Conservation (phyloP, 208 protist species). For the Crithidia thermophila region DNA sequence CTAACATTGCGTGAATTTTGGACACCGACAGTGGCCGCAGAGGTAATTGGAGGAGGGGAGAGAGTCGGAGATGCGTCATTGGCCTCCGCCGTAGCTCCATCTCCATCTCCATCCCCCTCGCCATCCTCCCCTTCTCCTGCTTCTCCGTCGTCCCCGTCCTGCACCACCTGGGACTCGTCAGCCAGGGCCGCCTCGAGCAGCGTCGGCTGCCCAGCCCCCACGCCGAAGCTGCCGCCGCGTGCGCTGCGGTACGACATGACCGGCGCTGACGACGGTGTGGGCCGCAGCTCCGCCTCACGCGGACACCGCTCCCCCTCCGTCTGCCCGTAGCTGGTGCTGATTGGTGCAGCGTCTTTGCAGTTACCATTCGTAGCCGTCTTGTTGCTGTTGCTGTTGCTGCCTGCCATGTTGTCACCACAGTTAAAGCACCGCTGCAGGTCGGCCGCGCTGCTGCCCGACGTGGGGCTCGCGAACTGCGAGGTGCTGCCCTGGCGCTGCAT, state of each 20-base stretch:
- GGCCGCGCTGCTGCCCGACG: background rate
- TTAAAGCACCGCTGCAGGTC: background rate
- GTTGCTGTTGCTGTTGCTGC: slow-evolving; percentile 3
- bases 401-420: background rate
- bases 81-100: no score
- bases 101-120: background rate
- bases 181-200: slow-evolving; percentile 5
- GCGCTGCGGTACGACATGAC: slow-evolving; percentile 6
- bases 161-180: slow-evolving; percentile 1
- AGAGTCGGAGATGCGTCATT: no score
- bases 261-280: slow-evolving; percentile 17
- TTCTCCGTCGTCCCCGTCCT: background rate
- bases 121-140: background rate
- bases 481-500: slow-evolving; percentile 1
- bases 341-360: background rate
- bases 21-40: no score
- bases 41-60: no score
- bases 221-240: slow-evolving; percentile 4
- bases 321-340: background rate
- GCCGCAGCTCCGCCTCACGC: background rate
- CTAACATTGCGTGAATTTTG: no score
- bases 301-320: background rate
- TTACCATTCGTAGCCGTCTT: background rate
- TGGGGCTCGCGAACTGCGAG: background rate
- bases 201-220: background rate